Conservation (phyloP, 371 early-diverging fungal genomes). For the Mortierella sp. region DNA sequence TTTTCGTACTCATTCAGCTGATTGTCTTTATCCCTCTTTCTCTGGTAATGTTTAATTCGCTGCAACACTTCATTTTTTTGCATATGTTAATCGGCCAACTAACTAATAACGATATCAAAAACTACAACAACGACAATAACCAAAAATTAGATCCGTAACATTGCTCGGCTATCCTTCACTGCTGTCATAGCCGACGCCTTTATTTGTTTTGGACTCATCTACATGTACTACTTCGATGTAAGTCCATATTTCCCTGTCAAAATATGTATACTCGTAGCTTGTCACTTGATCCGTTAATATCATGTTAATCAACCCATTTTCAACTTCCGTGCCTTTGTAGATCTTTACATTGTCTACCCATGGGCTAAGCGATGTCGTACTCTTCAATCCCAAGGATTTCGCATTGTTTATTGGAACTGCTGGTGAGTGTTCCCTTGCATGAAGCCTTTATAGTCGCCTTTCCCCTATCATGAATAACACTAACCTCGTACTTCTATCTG, state of each 20-base stretch:
- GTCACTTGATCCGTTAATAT: too few species aligned
- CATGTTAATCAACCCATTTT: not conserved
- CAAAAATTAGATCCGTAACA: slow-evolving; percentile 71
- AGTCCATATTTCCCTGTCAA: slow-evolving; percentile 14
- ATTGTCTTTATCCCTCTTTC: slow-evolving; percentile 84
- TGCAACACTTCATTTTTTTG: not conserved
- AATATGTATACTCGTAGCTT: too few species aligned
- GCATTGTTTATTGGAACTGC: slow-evolving; percentile 91
- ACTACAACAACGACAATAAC: not conserved
- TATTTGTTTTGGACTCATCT: slow-evolving; percentile 83
- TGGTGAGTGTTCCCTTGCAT: slow-evolving; percentile 15
- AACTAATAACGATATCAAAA: not conserved
- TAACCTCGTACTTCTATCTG: too few species aligned
- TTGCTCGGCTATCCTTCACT: slow-evolving; percentile 82
- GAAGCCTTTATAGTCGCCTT: not conserved
- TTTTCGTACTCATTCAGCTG: slow-evolving; percentile 80
- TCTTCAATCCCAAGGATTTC: slow-evolving; percentile 79
- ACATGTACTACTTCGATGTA: slow-evolving; percentile 82
- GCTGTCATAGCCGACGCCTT: slow-evolving; percentile 89
- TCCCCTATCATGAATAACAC: not conserved
- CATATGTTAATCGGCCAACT: not conserved
- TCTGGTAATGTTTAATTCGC: slow-evolving; percentile 57
- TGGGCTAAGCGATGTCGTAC: slow-evolving; percentile 71
- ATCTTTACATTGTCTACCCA: slow-evolving; percentile 60
- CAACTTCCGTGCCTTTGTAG: not conserved